These are phyloP conservation scores for Capronia coronata DNA, from an alignment of 2,329 filamentous ascomycete genomes.

Conservation along the genomic window DNA sequence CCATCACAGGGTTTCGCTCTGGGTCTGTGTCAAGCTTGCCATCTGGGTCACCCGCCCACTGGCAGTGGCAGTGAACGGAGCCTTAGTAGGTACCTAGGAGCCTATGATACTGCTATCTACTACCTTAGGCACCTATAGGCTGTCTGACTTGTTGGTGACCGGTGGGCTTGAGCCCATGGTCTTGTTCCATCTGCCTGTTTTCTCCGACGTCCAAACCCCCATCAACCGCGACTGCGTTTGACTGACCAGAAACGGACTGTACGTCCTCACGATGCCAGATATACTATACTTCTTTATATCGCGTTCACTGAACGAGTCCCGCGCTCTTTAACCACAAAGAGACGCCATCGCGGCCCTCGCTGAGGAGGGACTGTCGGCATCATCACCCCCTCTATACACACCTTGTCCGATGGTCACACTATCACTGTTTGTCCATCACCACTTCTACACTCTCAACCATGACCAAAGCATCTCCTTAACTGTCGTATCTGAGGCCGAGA, in stretches of 20 bases:
- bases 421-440: background rate
- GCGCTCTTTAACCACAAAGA: background rate
- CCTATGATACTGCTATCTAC: too few species aligned
- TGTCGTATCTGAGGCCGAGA: slow-evolving; percentile 2
- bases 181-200: slow-evolving; percentile 18
- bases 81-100: too few species aligned
- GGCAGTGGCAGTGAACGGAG: too few species aligned
- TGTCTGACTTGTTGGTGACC: too few species aligned
- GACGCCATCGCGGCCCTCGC: background rate
- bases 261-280: background rate
- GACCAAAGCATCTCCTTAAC: slow-evolving; percentile 8
- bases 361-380: background rate
- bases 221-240: slow-evolving; percentile 14
- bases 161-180: too few species aligned
- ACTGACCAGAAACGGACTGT: background rate
- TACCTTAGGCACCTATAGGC: too few species aligned
- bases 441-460: slow-evolving; percentile 3
- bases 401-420: background rate
- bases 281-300: background rate
- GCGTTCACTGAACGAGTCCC: background rate
- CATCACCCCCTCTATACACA: background rate
- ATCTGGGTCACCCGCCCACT: too few species aligned
- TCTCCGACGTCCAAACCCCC: slow-evolving; percentile 9
- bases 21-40: too few species aligned
- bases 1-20: background rate